These are phyloP conservation scores for Lolium multiflorum DNA, from an alignment of 176 grass and related monocot species.

Conservation along the genomic window DNA sequence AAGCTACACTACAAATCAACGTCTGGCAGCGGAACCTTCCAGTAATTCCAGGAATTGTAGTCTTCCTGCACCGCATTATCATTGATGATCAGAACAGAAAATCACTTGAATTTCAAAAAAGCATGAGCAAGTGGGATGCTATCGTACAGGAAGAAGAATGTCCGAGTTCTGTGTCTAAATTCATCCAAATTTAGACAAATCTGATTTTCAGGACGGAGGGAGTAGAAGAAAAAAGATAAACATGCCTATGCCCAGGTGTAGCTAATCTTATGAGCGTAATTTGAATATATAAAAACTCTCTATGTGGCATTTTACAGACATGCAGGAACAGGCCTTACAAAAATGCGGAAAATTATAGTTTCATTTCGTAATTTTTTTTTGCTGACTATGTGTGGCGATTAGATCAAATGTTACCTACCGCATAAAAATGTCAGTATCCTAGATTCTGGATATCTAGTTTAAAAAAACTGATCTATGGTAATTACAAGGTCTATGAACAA, in stretches of 20 bases:
- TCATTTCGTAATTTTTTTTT: neutral
- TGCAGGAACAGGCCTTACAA: neutral
- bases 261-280: constrained; percentile 18
- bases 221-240: no score
- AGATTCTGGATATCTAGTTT: neutral
- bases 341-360: neutral
- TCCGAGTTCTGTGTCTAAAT: neutral
- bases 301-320: neutral
- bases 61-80: constrained; percentile 64
- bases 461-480: constrained; percentile 3
- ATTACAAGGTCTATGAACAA: neutral
- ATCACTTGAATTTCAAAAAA: neutral
- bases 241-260: neutral
- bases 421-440: neutral
- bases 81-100: constrained; percentile 31
- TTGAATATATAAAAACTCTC: neutral
- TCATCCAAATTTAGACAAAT: no score
- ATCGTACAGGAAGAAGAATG: neutral
- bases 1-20: constrained; percentile 59
- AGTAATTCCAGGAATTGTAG: constrained; percentile 86
- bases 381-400: neutral
- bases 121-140: neutral
- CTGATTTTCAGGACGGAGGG: no score
- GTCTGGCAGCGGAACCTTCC: constrained; percentile 68
- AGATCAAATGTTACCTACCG: neutral